phyloP scores from a whole-genome alignment of 2,329 filamentous ascomycete species.

The Colletotrichum shisoi region DNA sequence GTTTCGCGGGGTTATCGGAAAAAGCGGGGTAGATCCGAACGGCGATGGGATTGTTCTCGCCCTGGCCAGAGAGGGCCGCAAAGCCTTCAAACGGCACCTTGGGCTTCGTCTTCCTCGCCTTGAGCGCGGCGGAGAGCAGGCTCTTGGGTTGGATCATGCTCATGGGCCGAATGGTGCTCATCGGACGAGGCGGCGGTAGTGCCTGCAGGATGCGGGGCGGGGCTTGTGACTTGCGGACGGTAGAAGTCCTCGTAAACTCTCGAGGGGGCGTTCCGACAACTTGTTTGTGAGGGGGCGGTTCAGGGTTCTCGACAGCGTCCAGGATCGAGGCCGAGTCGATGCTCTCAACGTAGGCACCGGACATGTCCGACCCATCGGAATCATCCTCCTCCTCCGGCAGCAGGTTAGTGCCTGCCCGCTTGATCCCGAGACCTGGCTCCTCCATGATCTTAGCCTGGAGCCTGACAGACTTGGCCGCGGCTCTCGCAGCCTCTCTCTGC shows the following conservation, averaged over 20 bases:
- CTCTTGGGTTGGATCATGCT: conserved; percentile 76
- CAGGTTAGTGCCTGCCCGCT: conserved; percentile 58
- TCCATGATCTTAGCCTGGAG: conserved; percentile 62
- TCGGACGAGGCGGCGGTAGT: conserved; percentile 74
- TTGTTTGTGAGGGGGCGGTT: conserved; percentile 62
- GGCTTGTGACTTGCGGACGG: conserved; percentile 68
- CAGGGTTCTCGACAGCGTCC: conserved; percentile 67
- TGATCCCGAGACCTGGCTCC: conserved; percentile 56
- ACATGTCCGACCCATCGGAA: conserved; percentile 69
- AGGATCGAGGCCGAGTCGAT: conserved; percentile 77
- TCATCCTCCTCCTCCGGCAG: conserved; percentile 67
- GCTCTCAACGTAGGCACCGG: conserved; percentile 71
- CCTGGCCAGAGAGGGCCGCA: conserved; percentile 78
- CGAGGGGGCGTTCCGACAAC: conserved; percentile 71
- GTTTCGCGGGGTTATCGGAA: conserved; percentile 68
- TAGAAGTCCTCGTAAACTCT: conserved; percentile 68
- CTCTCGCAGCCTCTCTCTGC: conserved; percentile 67
- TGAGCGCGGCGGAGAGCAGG: conserved; percentile 74
- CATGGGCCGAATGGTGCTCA: conserved; percentile 68
- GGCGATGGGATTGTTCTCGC: conserved; percentile 76
- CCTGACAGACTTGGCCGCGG: conserved; percentile 63
- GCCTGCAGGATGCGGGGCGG: conserved; percentile 67
- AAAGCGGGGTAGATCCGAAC: conserved; percentile 81
- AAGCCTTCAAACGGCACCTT: conserved; percentile 79
- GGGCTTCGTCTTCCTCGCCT: conserved; percentile 73